These are phyloP conservation scores for Solanum sejunctum DNA, from an alignment of 257 asterid species.

Conservation along the genomic window DNA sequence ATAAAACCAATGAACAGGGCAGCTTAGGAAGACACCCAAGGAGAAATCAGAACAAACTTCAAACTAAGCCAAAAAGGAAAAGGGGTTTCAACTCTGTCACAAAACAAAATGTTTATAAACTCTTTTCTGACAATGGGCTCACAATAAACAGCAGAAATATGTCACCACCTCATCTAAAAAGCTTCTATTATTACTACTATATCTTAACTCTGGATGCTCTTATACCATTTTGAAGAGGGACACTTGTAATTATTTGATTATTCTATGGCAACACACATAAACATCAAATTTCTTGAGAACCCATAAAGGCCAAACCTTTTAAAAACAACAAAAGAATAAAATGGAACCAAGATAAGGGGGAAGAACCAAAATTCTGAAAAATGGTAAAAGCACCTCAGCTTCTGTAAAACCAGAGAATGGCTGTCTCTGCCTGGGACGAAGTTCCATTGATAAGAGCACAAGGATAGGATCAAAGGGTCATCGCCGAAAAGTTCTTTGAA, in stretches of 20 bases:
- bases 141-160: not conserved
- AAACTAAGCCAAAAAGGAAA: not conserved
- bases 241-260: not conserved
- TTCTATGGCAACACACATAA: not conserved
- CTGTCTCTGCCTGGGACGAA: constrained; percentile 46
- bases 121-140: not conserved
- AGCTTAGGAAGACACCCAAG: not conserved
- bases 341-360: not conserved
- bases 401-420: constrained; percentile 52
- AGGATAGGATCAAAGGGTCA: not conserved
- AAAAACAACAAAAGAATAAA: not conserved
- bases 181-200: not conserved
- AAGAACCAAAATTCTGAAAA: not conserved
- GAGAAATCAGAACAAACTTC: not conserved
- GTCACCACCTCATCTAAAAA: not conserved
- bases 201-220: not conserved
- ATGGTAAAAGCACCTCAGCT: constrained; percentile 37
- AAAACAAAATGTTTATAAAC: not conserved
- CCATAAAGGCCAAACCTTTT: not conserved
- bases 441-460: constrained; percentile 35
- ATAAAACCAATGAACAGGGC: not conserved
- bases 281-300: not conserved
- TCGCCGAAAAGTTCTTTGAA: not conserved
- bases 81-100: not conserved
- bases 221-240: not conserved